Percentiles rank a stretch among this genome's conserved stretches.
Conservation (phyloP, 2,329 filamentous ascomycete species). For the Trichoderma endophyticum region DNA sequence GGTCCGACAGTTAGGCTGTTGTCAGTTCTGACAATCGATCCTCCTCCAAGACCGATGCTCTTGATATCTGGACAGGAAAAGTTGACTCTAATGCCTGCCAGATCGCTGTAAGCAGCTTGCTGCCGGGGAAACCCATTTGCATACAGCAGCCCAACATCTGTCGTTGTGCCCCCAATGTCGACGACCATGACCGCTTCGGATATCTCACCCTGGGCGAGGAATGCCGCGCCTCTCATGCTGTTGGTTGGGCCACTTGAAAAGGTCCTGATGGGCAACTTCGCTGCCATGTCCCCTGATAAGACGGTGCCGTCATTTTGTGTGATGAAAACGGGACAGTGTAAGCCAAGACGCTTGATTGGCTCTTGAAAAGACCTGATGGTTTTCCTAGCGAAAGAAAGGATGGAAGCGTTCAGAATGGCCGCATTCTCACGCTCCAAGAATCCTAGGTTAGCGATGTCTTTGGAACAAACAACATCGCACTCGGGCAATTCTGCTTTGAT, state of each 20-base stretch:
- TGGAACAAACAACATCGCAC: slow-evolving; percentile 48
- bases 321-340: slow-evolving; percentile 56
- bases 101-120: slow-evolving; percentile 58
- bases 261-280: slow-evolving; percentile 56
- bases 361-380: slow-evolving; percentile 56
- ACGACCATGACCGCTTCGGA: slow-evolving; percentile 54
- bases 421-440: slow-evolving; percentile 64
- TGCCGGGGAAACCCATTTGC: slow-evolving; percentile 62
- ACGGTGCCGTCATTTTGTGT: slow-evolving; percentile 64
- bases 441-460: slow-evolving; percentile 50
- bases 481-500: slow-evolving; percentile 39
- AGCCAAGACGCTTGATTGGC: slow-evolving; percentile 47
- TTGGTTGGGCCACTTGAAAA: slow-evolving; percentile 64
- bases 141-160: slow-evolving; percentile 60
- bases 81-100: slow-evolving; percentile 63
- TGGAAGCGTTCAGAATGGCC: slow-evolving; percentile 61
- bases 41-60: slow-evolving; percentile 58
- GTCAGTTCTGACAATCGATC: slow-evolving; percentile 49
- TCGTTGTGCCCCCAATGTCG: slow-evolving; percentile 65
- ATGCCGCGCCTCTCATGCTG: slow-evolving; percentile 61
- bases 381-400: slow-evolving; percentile 54
- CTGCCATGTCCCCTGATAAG: slow-evolving; percentile 50
- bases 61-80: slow-evolving; percentile 56
- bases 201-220: slow-evolving; percentile 44
- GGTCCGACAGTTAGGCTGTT: slow-evolving; percentile 51